These are phyloP conservation scores for Conticribra weissflogii DNA, from an alignment of 108 stramenopile genomes.

Conservation along the genomic window DNA sequence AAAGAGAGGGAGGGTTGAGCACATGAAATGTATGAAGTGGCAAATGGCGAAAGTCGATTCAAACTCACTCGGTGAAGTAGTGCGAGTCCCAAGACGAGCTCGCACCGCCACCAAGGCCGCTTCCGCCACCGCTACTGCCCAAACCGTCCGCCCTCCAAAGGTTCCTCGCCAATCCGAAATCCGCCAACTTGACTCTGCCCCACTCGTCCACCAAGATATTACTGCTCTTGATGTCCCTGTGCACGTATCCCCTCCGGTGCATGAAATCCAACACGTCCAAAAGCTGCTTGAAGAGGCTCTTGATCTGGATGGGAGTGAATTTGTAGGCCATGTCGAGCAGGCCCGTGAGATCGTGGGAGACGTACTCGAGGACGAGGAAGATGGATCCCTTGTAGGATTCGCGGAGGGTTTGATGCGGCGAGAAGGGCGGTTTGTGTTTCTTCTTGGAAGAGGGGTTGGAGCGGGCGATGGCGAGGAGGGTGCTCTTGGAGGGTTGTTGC, in stretches of 20 bases:
- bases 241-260: slow-evolving; percentile 79
- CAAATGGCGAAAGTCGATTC: background rate
- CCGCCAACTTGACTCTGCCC: slow-evolving; percentile 87
- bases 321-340: slow-evolving; percentile 79
- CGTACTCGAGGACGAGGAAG: slow-evolving; percentile 83
- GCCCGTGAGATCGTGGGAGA: slow-evolving; percentile 83
- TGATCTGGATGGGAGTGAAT: slow-evolving; percentile 76
- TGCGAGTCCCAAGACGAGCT: no score
- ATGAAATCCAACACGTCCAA: slow-evolving; percentile 77
- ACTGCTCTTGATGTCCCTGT: slow-evolving; percentile 69
- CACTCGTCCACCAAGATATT: slow-evolving; percentile 89
- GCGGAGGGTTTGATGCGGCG: slow-evolving; percentile 31
- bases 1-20: background rate
- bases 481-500: background rate
- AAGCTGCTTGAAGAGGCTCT: slow-evolving; percentile 74
- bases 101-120: no score
- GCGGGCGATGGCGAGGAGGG: background rate
- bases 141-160: slow-evolving; percentile 46
- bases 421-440: slow-evolving; percentile 15
- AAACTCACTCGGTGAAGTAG: no score
- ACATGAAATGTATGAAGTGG: background rate
- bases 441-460: no score
- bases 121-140: no score
- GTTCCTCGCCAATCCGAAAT: slow-evolving; percentile 90
- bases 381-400: slow-evolving; percentile 87